phyloP scores from a whole-genome alignment of 225 moss, liverwort and hornwort species.

The Polytrichum formosum region DNA sequence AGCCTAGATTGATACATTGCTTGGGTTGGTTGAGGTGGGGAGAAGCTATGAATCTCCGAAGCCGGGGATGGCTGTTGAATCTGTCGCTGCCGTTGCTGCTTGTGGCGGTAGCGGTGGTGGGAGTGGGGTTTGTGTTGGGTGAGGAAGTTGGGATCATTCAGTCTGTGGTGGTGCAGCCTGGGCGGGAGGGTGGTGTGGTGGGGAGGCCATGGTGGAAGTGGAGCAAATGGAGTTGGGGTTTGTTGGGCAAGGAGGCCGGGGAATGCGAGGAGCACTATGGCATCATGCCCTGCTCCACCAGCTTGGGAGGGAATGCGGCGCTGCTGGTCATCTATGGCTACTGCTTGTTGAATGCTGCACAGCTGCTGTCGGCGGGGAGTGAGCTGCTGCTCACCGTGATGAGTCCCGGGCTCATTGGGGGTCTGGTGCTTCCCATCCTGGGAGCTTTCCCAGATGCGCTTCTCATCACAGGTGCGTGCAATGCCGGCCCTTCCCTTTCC shows the following conservation, averaged over 20 bases:
- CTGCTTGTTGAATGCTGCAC: constrained; percentile 62
- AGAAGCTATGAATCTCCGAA: no score
- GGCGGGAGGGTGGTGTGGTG: constrained; percentile 29
- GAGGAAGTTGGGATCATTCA: no score
- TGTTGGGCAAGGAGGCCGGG: constrained; percentile 27
- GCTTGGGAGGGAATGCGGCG: constrained; percentile 66
- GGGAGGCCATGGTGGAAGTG: constrained; percentile 18
- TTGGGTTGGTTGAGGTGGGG: no score
- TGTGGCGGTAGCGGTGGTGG: no score
- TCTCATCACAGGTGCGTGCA: constrained; percentile 60
- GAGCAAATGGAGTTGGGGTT: constrained; percentile 33
- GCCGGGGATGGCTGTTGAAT: no score
- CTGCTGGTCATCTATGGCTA: constrained; percentile 65
- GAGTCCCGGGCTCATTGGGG: constrained; percentile 80
- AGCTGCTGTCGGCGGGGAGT: constrained; percentile 71
- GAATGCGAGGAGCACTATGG: constrained; percentile 92
- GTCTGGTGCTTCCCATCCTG: constrained; percentile 86
- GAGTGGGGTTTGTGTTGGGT: no score
- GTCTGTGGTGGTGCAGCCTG: neutral
- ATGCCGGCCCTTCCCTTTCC: neutral
- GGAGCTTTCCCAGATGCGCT: constrained; percentile 92
- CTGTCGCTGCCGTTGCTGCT: no score
- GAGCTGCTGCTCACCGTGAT: constrained; percentile 78
- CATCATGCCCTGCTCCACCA: constrained; percentile 84
- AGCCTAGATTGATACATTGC: no score